A percentile compares a stretch with the other conserved stretches of the same genome.
These are phyloP conservation scores for Fusarium solani-melongenae DNA, from an alignment of 2,329 filamentous ascomycete species.

Conservation along the genomic window DNA sequence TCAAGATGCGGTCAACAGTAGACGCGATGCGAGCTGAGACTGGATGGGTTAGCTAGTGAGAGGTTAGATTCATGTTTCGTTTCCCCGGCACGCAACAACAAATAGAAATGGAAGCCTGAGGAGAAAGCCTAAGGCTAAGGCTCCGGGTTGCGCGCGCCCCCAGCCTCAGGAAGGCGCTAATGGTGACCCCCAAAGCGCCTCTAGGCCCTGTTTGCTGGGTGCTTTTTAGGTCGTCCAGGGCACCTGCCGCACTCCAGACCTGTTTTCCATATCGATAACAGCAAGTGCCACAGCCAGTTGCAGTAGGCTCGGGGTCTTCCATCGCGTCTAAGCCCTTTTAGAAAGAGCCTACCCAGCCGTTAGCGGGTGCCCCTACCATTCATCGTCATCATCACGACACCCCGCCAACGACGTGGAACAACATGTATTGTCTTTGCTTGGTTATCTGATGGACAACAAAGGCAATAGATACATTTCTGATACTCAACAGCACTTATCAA, in stretches of 20 bases:
- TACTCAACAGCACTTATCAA: background rate
- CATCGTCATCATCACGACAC: conserved; percentile 8
- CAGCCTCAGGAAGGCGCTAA: background rate
- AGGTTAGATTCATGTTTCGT: conserved; percentile 18
- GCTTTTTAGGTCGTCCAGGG: background rate
- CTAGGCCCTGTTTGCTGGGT: conserved; percentile 5
- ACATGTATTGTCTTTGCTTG: background rate
- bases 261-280: conserved; percentile 31
- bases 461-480: background rate
- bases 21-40: conserved; percentile 8
- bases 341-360: background rate
- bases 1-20: conserved; percentile 21
- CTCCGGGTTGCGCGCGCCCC: background rate
- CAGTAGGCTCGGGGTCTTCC: background rate
- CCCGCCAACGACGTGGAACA: conserved; percentile 10
- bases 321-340: conserved; percentile 19
- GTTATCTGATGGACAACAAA: background rate
- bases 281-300: background rate
- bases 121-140: conserved; percentile 20
- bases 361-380: background rate
- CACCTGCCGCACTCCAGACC: background rate
- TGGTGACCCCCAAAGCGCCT: background rate
- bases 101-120: conserved; percentile 10
- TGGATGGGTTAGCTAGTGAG: conserved; percentile 18
- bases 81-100: conserved; percentile 22